Conservation (phyloP, 306 rosid genomes). For the Corylus heterophylla region DNA sequence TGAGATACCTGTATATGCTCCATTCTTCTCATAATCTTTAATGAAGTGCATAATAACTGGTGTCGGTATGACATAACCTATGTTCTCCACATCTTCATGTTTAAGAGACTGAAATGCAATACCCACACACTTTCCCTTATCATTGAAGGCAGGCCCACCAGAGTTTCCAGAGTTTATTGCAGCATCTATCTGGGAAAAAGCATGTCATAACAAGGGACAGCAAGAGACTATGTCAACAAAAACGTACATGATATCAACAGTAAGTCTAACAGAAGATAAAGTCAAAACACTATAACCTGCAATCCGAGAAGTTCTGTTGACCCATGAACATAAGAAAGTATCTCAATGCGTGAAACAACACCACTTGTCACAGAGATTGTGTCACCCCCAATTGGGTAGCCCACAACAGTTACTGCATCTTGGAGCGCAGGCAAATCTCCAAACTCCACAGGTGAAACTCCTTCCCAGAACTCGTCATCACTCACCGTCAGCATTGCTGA, state of each 20-base stretch:
- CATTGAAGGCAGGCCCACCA: constrained; percentile 97
- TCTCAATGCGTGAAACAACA: constrained; percentile 91
- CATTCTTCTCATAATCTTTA: constrained; percentile 84
- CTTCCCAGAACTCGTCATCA: constrained; percentile 93
- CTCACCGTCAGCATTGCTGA: constrained; percentile 90
- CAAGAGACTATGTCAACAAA: constrained; percentile 11
- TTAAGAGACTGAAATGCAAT: constrained; percentile 98
- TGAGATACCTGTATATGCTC: constrained; percentile 73
- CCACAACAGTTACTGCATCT: constrained; percentile 95
- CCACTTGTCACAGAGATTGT: constrained; percentile 98
- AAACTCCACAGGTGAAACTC: constrained; percentile 82
- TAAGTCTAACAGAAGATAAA: constrained; percentile 13
- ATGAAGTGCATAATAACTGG: constrained; percentile 95
- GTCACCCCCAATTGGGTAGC: constrained; percentile 97
- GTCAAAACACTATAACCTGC: constrained; percentile 57
- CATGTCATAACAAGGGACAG: constrained; percentile 16
- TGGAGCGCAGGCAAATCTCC: constrained; percentile 87
- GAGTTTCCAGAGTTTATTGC: constrained; percentile 98
- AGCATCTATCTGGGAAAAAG: constrained; percentile 77
- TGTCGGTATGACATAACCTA: constrained; percentile 96
- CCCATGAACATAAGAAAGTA: constrained; percentile 92
- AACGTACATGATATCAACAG: not conserved
- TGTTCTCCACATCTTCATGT: constrained; percentile 89
- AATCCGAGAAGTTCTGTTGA: constrained; percentile 94
- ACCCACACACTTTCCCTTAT: constrained; percentile 91